Percentiles rank a stretch among this genome's conserved stretches.
These are phyloP conservation scores for Neonectria faginata DNA, from an alignment of 2,329 filamentous ascomycete genomes.

Conservation along the genomic window DNA sequence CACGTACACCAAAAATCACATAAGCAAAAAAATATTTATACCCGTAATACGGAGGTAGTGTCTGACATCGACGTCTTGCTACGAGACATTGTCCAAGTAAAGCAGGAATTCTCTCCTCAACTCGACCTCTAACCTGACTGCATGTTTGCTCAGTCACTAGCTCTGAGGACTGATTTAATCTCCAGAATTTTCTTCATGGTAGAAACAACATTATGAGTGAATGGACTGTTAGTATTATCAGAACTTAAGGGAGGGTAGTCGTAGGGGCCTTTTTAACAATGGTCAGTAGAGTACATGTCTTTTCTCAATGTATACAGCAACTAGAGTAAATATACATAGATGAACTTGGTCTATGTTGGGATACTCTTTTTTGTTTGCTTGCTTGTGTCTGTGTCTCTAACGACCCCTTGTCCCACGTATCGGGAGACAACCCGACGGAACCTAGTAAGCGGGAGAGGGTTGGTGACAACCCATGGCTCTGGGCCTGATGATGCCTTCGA, in stretches of 20 bases:
- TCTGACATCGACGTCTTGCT: no score
- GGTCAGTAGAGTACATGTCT: not conserved
- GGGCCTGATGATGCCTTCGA: not conserved
- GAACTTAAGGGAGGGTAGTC: not conserved
- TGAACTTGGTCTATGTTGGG: not conserved
- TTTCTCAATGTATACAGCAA: not conserved
- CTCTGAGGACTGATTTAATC: no score
- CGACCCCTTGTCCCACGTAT: not conserved
- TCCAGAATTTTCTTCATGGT: no score
- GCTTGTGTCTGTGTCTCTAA: constrained; percentile 4
- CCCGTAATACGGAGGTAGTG: no score
- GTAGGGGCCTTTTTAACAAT: not conserved
- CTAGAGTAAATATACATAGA: not conserved
- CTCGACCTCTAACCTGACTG: no score
- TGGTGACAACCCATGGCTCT: not conserved
- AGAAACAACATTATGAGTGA: not conserved
- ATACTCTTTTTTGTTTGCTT: not conserved
- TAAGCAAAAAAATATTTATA: no score
- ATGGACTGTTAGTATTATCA: not conserved
- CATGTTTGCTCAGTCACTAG: no score
- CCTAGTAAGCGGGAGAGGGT: not conserved
- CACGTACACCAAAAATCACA: no score
- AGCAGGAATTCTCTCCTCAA: no score
- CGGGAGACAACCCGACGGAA: not conserved
- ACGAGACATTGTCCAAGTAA: no score